Base-by-base conservation (phyloP, 192 early-diverging fungal genomes). In the Rhizoclosmatium globosum region DNA sequence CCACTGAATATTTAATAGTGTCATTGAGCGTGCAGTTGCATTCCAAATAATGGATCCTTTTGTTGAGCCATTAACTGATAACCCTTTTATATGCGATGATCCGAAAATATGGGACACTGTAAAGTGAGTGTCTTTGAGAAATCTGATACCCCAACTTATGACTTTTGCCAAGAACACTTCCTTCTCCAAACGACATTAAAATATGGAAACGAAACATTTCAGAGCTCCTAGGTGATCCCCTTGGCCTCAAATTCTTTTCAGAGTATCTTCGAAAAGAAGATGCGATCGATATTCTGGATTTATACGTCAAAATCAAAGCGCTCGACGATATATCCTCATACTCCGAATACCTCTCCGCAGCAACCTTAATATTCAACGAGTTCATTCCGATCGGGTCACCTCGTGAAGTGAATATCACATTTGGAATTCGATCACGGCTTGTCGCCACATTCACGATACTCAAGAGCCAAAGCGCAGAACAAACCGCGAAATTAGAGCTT, bases 371-470 rank as follows among this genome's bases (percentile, higher is more conserved):
- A 44, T 84, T 82, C 64, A 62, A 79, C n/a, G 82, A 84, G 47
- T 86, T 84, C 74, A 79, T 86, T 45, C 72, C 79, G 64, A 58
- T 81, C 47, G 80, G 80, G 17, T 69, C 69, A 2, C 79, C 82
- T 38, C 80, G 81, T 4, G 85, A 86, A 66, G 71, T 86, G 21
- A 85, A 78, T 76, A 67, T 86, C 46, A 82, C 81, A 64, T 82
- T 81, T 15, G 78, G 78, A 47, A 65, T 58, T 46, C 69, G 71
- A 21, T 64, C 6, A 17, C n/a, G 46, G 7, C 60, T 79, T 31
- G 47, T 74, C 4, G 65, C 47, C 43, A 60, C 41, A 2, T 79
- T 79, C 50, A 66, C 78, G 15, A 58, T 58, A 45, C 43, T 79
- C 60, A 21, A 64, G 42, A 60, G 21, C 21, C 72, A 74, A 62